Conservation (phyloP, 2,329 filamentous ascomycete species). For the Dryadomyces quercus-mongolicae region DNA sequence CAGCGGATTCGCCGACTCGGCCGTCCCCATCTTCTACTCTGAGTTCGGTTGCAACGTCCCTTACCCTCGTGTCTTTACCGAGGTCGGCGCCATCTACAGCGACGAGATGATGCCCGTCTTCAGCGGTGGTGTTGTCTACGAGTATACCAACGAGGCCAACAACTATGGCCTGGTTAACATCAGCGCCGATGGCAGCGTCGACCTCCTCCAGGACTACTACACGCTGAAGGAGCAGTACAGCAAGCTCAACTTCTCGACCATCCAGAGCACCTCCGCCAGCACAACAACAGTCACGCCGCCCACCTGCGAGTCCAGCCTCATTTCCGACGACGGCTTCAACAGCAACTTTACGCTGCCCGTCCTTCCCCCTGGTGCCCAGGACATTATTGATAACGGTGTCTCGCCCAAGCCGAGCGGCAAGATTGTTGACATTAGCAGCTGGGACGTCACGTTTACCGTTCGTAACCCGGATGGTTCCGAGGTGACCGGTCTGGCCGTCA, state of each 20-base stretch:
- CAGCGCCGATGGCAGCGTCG: slow-evolving; percentile 42
- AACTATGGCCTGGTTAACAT: slow-evolving; percentile 54
- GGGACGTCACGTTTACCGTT: slow-evolving; percentile 44
- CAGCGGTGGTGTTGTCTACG: slow-evolving; percentile 70
- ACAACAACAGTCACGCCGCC: slow-evolving; percentile 41
- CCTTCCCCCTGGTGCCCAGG: slow-evolving; percentile 53
- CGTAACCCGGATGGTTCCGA: slow-evolving; percentile 53
- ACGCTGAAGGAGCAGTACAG: slow-evolving; percentile 65
- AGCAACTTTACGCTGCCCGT: slow-evolving; percentile 67
- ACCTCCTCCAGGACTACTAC: slow-evolving; percentile 54
- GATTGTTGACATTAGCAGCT: slow-evolving; percentile 47
- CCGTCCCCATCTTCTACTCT: slow-evolving; percentile 70
- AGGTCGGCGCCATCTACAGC: slow-evolving; percentile 62
- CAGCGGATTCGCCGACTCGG: slow-evolving; percentile 49
- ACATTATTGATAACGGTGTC: slow-evolving; percentile 68
- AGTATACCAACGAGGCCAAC: slow-evolving; percentile 62
- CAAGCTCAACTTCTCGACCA: slow-evolving; percentile 56
- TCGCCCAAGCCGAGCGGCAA: slow-evolving; percentile 50
- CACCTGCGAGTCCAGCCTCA: slow-evolving; percentile 53
- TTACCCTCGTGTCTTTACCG: slow-evolving; percentile 61
- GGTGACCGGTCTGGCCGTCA: slow-evolving; percentile 34
- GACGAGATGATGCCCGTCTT: slow-evolving; percentile 55
- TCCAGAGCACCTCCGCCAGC: slow-evolving; percentile 49
- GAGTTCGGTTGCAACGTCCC: slow-evolving; percentile 70
- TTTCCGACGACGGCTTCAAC: slow-evolving; percentile 54